These are phyloP conservation scores for Ustilago shanxiensis DNA, from an alignment of 1,284 basidiomycete species.

Conservation along the genomic window DNA sequence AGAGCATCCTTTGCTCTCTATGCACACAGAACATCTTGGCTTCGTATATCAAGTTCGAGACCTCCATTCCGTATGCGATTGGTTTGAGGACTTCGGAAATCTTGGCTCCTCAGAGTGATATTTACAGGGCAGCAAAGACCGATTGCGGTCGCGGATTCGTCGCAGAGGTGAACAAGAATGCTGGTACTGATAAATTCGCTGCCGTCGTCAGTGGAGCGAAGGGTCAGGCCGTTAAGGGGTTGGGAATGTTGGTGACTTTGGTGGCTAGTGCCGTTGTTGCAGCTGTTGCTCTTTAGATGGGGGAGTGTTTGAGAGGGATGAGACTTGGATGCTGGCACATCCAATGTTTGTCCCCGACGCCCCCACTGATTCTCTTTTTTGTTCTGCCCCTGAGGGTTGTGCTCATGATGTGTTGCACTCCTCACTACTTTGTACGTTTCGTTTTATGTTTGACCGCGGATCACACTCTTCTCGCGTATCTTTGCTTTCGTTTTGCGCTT, in stretches of 20 bases:
- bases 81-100: conserved; percentile 54
- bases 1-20: conserved; percentile 59
- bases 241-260: conserved; percentile 9
- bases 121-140: conserved; percentile 57
- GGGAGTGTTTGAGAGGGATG: not conserved
- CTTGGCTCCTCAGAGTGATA: conserved; percentile 54
- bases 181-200: conserved; percentile 56
- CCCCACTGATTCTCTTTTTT: too few relatives aligned
- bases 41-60: conserved; percentile 63
- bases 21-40: conserved; percentile 62
- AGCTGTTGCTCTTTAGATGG: conserved; percentile 19
- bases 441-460: not conserved
- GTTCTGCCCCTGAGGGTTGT: too few relatives aligned
- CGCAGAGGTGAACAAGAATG: conserved; percentile 52
- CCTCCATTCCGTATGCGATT: conserved; percentile 64
- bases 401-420: too few relatives aligned
- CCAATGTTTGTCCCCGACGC: conserved; percentile 24
- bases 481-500: not conserved
- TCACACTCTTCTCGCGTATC: not conserved
- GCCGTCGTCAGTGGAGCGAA: conserved; percentile 31
- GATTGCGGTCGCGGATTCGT: conserved; percentile 51
- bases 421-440: not conserved
- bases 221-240: conserved; percentile 9
- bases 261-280: conserved; percentile 29
- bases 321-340: conserved; percentile 25